These are phyloP conservation scores for Tricholoma terreum DNA, from an alignment of 768 basidiomycete species.

Conservation along the genomic window DNA sequence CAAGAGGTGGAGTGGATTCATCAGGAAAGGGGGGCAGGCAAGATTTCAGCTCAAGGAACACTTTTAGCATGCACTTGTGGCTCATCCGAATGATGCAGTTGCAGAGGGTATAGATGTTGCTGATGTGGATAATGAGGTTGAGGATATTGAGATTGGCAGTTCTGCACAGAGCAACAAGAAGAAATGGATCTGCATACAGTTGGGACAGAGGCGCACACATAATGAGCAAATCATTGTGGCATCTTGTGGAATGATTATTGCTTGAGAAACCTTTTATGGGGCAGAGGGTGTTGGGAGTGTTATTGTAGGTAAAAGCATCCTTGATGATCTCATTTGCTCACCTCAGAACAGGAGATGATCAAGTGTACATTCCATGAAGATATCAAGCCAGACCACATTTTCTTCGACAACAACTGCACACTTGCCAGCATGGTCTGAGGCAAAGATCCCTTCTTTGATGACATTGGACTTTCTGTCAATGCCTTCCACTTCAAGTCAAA, in stretches of 20 bases:
- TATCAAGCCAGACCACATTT: too few species aligned
- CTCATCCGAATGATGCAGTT: background rate
- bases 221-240: slow-evolving; percentile 26
- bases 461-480: background rate
- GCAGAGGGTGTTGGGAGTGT: slow-evolving; percentile 19
- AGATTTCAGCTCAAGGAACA: slow-evolving; percentile 21
- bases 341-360: too few species aligned
- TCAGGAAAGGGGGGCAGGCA: slow-evolving; percentile 18
- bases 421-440: slow-evolving; percentile 38
- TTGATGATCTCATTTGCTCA: too few species aligned
- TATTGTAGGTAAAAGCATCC: background rate
- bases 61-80: background rate
- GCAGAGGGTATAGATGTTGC: background rate
- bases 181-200: slow-evolving; percentile 23
- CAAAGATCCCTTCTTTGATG: background rate
- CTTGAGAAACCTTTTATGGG: slow-evolving; percentile 28
- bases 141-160: background rate
- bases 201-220: slow-evolving; percentile 28
- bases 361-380: too few species aligned
- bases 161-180: background rate
- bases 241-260: slow-evolving; percentile 21
- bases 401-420: slow-evolving; percentile 33
- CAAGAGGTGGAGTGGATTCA: slow-evolving; percentile 18
- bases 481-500: too few species aligned
- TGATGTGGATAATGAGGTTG: background rate